These are phyloP conservation scores for Anisodus tanguticus DNA, from an alignment of 257 asterid genomes.

Conservation along the genomic window DNA sequence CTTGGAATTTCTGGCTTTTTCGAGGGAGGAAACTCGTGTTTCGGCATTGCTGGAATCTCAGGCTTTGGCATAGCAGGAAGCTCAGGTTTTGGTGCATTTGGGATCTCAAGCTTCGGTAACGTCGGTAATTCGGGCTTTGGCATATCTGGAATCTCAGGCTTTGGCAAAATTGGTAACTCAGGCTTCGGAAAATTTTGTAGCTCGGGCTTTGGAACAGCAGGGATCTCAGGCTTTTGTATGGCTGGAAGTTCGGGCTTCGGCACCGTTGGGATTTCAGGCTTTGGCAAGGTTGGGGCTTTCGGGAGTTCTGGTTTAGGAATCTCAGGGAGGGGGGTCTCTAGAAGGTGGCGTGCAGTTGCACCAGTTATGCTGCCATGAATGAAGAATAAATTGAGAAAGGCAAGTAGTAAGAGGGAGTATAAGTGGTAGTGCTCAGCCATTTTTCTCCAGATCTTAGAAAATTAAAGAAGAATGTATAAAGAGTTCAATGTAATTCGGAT, in stretches of 20 bases:
- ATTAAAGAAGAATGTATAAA: not conserved
- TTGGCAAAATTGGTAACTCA: not conserved
- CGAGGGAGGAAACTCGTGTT: too few species aligned
- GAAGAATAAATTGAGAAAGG: not conserved
- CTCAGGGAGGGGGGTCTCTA: not conserved
- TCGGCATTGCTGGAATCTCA: slow-evolving; percentile 14
- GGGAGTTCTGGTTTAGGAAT: slow-evolving; percentile 5
- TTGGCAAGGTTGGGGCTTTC: slow-evolving; percentile 12
- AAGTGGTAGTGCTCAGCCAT: not conserved
- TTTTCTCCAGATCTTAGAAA: not conserved
- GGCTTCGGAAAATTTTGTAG: not conserved
- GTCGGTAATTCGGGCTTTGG: too few species aligned
- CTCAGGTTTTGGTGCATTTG: too few species aligned
- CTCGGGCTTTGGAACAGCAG: not conserved
- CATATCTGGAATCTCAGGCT: not conserved
- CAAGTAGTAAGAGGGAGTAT: not conserved
- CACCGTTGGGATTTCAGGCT: not conserved
- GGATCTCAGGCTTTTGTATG: slow-evolving; percentile 1
- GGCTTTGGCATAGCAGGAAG: not conserved
- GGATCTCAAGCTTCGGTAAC: too few species aligned
- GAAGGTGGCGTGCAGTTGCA: not conserved
- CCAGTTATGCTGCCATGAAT: not conserved
- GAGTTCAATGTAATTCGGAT: not conserved
- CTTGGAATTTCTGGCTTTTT: not conserved
- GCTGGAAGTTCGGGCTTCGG: not conserved